Conservation (phyloP, 2,329 filamentous ascomycete genomes). For the Fusarium heterosporum region DNA sequence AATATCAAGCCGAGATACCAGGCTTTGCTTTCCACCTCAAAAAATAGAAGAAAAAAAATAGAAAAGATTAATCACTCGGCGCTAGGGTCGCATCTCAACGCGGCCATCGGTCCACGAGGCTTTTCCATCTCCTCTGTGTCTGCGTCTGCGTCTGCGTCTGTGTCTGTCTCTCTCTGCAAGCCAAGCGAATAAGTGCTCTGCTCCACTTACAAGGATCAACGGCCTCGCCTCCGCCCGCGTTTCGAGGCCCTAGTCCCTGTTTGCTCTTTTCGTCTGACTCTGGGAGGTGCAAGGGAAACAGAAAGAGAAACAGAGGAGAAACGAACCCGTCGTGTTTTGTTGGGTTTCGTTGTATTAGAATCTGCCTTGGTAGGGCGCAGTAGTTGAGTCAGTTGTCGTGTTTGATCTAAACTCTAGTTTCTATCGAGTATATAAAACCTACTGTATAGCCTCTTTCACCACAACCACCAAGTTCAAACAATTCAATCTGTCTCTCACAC, state of each 20-base stretch:
- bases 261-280: slow-evolving; percentile 23
- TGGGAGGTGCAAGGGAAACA: not conserved
- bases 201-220: slow-evolving; percentile 19
- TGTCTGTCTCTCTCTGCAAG: not conserved
- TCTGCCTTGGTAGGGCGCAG: slow-evolving; percentile 24
- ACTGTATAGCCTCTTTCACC: not conserved
- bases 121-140: not conserved
- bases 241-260: slow-evolving; percentile 28
- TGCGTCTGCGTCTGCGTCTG: not conserved
- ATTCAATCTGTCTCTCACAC: not conserved
- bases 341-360: slow-evolving; percentile 1
- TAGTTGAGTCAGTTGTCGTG: slow-evolving; percentile 3
- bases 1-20: slow-evolving; percentile 17
- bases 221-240: slow-evolving; percentile 27
- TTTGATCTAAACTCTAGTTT: slow-evolving; percentile 33
- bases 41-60: not conserved
- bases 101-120: slow-evolving; percentile 39
- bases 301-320: slow-evolving; percentile 7
- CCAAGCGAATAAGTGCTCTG: slow-evolving; percentile 18
- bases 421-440: no score
- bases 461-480: not conserved
- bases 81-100: slow-evolving; percentile 40
- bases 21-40: slow-evolving; percentile 1
- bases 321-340: slow-evolving; percentile 2
- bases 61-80: slow-evolving; percentile 1